These are phyloP conservation scores for Cryptosporidium viatorum DNA, from an alignment of 169 alveolate genomes.

Conservation along the genomic window DNA sequence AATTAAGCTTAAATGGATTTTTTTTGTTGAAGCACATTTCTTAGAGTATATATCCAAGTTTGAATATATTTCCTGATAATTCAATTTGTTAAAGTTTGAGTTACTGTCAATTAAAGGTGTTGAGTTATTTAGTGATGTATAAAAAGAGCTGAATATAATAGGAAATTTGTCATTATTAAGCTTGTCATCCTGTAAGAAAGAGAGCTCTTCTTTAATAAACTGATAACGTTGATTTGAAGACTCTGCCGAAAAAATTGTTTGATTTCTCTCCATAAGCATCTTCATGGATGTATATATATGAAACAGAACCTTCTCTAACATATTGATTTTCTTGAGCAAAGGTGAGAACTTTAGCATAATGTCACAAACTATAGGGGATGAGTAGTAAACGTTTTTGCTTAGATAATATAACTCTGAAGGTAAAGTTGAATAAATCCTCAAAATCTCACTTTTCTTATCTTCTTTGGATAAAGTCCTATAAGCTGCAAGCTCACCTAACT, in stretches of 20 bases:
- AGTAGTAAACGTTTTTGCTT: conserved; percentile 62
- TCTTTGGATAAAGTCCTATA: conserved; percentile 46
- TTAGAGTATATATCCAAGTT: conserved; percentile 37
- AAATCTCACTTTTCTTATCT: conserved; percentile 34
- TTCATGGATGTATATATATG: conserved; percentile 47
- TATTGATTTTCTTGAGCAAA: conserved; percentile 39
- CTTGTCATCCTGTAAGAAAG: conserved; percentile 22
- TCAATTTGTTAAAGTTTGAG: conserved; percentile 37
- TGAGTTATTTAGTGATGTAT: conserved; percentile 47
- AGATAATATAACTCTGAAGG: conserved; percentile 42
- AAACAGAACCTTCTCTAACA: conserved; percentile 42
- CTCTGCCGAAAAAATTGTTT: conserved; percentile 5
- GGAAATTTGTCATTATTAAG: conserved; percentile 31
- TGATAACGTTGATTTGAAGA: conserved; percentile 41
- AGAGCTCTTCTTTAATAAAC: conserved; percentile 32
- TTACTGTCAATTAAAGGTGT: conserved; percentile 62
- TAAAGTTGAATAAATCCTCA: conserved; percentile 26
- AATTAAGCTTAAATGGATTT: conserved; percentile 48
- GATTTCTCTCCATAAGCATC: conserved; percentile 25
- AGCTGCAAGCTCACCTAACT: background rate
- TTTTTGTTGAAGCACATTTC: conserved; percentile 46
- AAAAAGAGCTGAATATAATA: conserved; percentile 49
- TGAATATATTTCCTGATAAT: conserved; percentile 31
- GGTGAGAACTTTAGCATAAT: conserved; percentile 38
- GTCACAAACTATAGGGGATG: conserved; percentile 57